Conservation (phyloP, 2,329 filamentous ascomycete genomes). For the Hypoxylon sp. region DNA sequence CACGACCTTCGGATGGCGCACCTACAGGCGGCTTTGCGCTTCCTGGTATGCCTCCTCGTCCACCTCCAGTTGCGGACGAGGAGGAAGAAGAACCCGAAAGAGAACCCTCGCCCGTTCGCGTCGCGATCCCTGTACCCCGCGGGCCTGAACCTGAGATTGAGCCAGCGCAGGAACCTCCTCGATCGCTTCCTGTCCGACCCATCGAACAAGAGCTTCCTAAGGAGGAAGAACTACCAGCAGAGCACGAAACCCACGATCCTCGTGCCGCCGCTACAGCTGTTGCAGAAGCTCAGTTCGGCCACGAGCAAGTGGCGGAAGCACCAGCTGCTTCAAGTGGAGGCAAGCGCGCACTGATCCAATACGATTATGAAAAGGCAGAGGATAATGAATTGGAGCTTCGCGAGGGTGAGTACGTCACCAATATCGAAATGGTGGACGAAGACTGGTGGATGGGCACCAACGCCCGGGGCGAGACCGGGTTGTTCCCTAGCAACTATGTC, state of each 20-base stretch:
- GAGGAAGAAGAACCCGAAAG: constrained; percentile 70
- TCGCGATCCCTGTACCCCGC: constrained; percentile 87
- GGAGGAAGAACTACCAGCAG: constrained; percentile 76
- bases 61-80: constrained; percentile 68
- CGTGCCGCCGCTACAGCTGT: constrained; percentile 73
- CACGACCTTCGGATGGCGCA: constrained; percentile 62
- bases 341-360: constrained; percentile 84
- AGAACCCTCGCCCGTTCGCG: constrained; percentile 81
- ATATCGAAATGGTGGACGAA: constrained; percentile 97
- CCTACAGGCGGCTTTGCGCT: constrained; percentile 83
- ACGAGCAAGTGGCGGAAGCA: constrained; percentile 56
- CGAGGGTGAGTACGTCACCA: constrained; percentile 88
- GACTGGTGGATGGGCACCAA: constrained; percentile 99
- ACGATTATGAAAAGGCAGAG: constrained; percentile 97
- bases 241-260: constrained; percentile 72
- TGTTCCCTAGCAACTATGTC: constrained; percentile 98
- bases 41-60: constrained; percentile 79
- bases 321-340: constrained; percentile 65
- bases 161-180: constrained; percentile 66
- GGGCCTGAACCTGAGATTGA: constrained; percentile 69
- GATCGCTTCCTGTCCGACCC: constrained; percentile 74
- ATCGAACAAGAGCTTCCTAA: constrained; percentile 74
- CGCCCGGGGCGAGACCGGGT: constrained; percentile 82
- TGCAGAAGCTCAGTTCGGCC: constrained; percentile 63
- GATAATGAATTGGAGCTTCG: constrained; percentile 94